Conservation (phyloP, 108 stramenopile species). For the Fragilariopsis cylindrus region DNA sequence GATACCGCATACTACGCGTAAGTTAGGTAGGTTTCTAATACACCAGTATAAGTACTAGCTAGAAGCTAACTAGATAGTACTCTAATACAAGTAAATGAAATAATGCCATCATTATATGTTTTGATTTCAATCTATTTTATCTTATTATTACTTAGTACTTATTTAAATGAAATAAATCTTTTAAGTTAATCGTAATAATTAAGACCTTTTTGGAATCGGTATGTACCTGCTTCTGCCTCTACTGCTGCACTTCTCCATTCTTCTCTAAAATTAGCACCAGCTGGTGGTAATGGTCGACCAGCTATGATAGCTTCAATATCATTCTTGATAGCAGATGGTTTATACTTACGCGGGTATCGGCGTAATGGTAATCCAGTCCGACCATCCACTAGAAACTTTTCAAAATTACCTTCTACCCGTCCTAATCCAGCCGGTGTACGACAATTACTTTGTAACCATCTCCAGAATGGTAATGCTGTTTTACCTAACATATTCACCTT, state of each 20-base stretch:
- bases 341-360: conserved; percentile 85
- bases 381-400: conserved; percentile 87
- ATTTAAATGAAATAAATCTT: not conserved
- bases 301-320: conserved; percentile 73
- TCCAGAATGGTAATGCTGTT: conserved; percentile 84
- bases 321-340: conserved; percentile 74
- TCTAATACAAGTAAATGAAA: too few relatives aligned
- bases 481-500: conserved; percentile 85
- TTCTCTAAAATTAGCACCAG: conserved; percentile 76
- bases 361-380: conserved; percentile 75
- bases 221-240: conserved; percentile 81
- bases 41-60: too few relatives aligned
- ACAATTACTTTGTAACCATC: conserved; percentile 83
- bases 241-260: conserved; percentile 81
- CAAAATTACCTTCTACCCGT: conserved; percentile 85
- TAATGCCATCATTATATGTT: too few relatives aligned
- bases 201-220: conserved; percentile 88
- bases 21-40: too few relatives aligned
- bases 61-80: too few relatives aligned
- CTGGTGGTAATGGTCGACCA: conserved; percentile 66
- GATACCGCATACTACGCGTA: too few relatives aligned
- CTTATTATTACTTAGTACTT: too few relatives aligned
- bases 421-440: conserved; percentile 85
- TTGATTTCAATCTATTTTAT: too few relatives aligned
- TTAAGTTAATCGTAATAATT: conserved; percentile 83